A percentile compares a stretch with the other conserved stretches of the same genome.
Conservation (phyloP, 805 yeast genomes). For the Torulaspora quercuum region DNA sequence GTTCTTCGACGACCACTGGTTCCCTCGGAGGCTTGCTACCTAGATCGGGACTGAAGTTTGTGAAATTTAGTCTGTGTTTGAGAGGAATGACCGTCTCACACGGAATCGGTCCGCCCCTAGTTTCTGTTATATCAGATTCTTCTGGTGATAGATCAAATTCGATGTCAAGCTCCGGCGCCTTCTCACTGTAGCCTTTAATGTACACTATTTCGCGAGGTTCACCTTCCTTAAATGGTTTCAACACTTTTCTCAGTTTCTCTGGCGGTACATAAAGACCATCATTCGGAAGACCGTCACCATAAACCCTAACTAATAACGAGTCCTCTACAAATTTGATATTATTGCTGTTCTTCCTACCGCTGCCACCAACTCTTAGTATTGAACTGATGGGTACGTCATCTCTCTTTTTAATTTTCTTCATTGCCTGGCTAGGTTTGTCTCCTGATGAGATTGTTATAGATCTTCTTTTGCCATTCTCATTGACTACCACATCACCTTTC, state of each 20-base stretch:
- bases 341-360: slow-evolving; percentile 12
- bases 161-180: slow-evolving; percentile 21
- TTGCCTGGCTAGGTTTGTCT: slow-evolving; percentile 8
- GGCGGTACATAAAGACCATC: slow-evolving; percentile 33
- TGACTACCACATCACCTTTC: slow-evolving; percentile 26
- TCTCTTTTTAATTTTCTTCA: slow-evolving; percentile 6
- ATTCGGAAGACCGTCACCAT: slow-evolving; percentile 35
- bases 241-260: slow-evolving; percentile 28
- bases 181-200: slow-evolving; percentile 20
- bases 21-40: slow-evolving; percentile 29
- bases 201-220: slow-evolving; percentile 34
- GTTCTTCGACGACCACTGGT: slow-evolving; percentile 24
- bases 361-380: slow-evolving; percentile 24
- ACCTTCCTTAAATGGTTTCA: slow-evolving; percentile 36
- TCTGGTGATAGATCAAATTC: slow-evolving; percentile 14
- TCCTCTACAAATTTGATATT: slow-evolving; percentile 31
- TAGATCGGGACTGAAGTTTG: slow-evolving; percentile 27
- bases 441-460: background rate
- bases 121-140: slow-evolving; percentile 31
- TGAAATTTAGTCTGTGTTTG: slow-evolving; percentile 27
- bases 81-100: slow-evolving; percentile 26
- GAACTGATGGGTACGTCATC: slow-evolving; percentile 16
- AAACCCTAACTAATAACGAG: slow-evolving; percentile 28
- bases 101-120: slow-evolving; percentile 32
- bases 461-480: slow-evolving; percentile 22